Evolutionary conservation across 352 stramenopile species (phyloP), one percentile per base, ranked within the genome.

Genomic region (Pythium utonaiense): DNA sequence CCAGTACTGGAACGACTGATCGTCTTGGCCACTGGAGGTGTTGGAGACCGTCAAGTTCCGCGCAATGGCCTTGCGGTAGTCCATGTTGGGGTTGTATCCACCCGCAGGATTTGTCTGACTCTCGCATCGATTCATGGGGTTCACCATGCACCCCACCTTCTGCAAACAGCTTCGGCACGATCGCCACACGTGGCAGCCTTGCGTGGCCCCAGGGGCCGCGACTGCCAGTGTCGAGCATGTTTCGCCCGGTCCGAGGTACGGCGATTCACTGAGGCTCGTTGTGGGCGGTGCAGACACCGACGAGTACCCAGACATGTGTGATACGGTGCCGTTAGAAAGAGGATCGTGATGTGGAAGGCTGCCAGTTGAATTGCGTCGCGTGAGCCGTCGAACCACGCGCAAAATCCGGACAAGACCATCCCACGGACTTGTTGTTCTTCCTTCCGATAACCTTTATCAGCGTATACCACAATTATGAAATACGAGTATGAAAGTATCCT

Each of bases 121-220:
- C 30, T 16, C 9, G 13, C 58, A 65, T 9, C n/a, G 42, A 19
- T 44, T 53, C 14, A 28, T 24, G 13, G 30, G 16, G 17, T 47
- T 22, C 12, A 65, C 22, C 38, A 60, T 34, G 33, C 58, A 65
- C 12, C 58, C 50, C 9, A 10, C 16, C 30, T 56, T 65, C 19
- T 54, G 28, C 8, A 65, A 31, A 34, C 58, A 65, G 44, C 58
- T 65, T 1, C 27, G 34, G 40, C 58, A 65, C 17, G 58, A 55
- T n/a, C 58, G 58, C 38, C 38, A 19, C 5, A 41, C 38, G 27
- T 41, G 58, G 58, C 58, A 65, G 30, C 45, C 25, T 19, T 28
- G 0, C 16, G 50, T 13, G 21, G 42, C 47, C 17, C 12, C 38
- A 4, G 19, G 27, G 1, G 48, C 34, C 5, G 30, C 24, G 17